Evolutionary conservation across 2,329 filamentous ascomycete species (phyloP).

Genomic region (Celoporthe dispersa): DNA sequence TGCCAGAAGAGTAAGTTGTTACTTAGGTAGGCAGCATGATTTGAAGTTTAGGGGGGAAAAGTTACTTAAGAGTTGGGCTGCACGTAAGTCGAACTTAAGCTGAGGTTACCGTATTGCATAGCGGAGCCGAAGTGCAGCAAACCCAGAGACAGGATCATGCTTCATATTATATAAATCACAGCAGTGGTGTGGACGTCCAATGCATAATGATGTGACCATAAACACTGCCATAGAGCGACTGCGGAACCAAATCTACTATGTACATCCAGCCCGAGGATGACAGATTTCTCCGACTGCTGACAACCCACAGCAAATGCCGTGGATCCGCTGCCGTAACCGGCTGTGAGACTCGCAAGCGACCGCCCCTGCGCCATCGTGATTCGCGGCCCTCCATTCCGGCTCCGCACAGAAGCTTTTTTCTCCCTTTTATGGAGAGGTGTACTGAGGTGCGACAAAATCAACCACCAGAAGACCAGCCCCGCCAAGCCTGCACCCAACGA

Average conservation of each 20-base stretch:
- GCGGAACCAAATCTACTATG: not conserved
- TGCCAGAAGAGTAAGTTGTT: too few relatives aligned
- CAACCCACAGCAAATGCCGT: not conserved
- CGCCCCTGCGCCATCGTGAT: not conserved
- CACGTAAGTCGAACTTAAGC: not conserved
- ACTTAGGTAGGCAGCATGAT: too few relatives aligned
- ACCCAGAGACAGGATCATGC: not conserved
- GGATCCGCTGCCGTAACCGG: not conserved
- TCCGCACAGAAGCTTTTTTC: not conserved
- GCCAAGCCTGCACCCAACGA: not conserved
- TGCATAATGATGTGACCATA: not conserved
- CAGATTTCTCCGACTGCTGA: not conserved
- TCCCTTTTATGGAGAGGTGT: not conserved
- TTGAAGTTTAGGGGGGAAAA: not conserved
- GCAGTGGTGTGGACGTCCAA: not conserved
- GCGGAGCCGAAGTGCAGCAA: not conserved
- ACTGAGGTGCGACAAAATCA: not conserved
- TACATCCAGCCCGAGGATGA: not conserved
- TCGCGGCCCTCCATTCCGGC: not conserved
- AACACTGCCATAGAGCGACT: not conserved
- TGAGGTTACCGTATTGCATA: not conserved
- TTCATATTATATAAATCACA: not conserved
- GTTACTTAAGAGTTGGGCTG: not conserved
- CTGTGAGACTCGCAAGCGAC: not conserved
- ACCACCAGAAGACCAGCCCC: not conserved